Conservation (phyloP, 2,329 filamentous ascomycete species). For the Orbilia blumenaviensis region DNA sequence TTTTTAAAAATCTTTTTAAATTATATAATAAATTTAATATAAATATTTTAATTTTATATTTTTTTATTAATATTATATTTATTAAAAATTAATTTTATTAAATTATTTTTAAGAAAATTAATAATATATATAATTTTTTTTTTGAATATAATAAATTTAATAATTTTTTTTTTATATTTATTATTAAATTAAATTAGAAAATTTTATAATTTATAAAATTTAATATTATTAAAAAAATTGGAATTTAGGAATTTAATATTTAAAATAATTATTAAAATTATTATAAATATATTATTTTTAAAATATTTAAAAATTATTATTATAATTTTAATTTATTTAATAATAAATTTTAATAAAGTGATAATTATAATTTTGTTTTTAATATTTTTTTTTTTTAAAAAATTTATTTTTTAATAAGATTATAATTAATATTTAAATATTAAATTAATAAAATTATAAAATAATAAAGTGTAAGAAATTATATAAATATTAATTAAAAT, state of each 20-base stretch:
- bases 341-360: not conserved
- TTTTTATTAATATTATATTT: not conserved
- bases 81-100: not conserved
- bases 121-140: not conserved
- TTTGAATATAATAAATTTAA: not conserved
- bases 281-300: not conserved
- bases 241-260: not conserved
- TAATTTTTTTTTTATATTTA: not conserved
- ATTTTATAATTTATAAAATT: not conserved
- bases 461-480: not conserved
- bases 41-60: not conserved
- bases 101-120: not conserved
- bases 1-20: not conserved
- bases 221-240: not conserved
- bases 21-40: not conserved
- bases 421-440: not conserved
- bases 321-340: not conserved
- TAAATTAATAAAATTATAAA: not conserved
- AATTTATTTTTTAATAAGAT: not conserved
- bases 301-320: not conserved
- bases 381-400: not conserved
- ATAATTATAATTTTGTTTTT: not conserved
- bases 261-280: no score
- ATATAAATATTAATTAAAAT: not conserved
- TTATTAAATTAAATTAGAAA: not conserved